Conservation (phyloP, 768 basidiomycete genomes). For the Tremella fuciformis region DNA sequence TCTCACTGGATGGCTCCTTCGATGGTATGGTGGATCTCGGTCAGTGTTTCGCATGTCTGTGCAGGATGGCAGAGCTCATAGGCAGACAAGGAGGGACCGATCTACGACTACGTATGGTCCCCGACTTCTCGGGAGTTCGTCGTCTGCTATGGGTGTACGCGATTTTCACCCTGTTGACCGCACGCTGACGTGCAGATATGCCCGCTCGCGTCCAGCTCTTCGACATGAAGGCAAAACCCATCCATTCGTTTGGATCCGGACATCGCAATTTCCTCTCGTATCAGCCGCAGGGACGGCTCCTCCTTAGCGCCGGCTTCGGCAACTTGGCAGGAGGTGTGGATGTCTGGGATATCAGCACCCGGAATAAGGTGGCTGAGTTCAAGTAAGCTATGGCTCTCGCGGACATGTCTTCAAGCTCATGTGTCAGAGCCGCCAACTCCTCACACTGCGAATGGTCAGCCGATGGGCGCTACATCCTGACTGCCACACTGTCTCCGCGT, state of each 20-base stretch:
- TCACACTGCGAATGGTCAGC: slow-evolving; percentile 94
- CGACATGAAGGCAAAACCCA: slow-evolving; percentile 78
- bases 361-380: slow-evolving; percentile 66
- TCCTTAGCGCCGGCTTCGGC: slow-evolving; percentile 91
- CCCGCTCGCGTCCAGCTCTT: slow-evolving; percentile 90
- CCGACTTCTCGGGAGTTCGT: slow-evolving; percentile 96
- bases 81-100: slow-evolving; percentile 91
- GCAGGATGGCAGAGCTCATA: slow-evolving; percentile 12
- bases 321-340: slow-evolving; percentile 94
- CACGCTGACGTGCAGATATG: slow-evolving; percentile 64
- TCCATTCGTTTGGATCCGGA: slow-evolving; percentile 85
- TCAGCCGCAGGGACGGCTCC: slow-evolving; percentile 84
- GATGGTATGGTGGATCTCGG: slow-evolving; percentile 72
- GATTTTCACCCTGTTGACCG: not conserved
- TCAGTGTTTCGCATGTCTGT: slow-evolving; percentile 29
- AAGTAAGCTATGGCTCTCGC: slow-evolving; percentile 26
- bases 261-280: slow-evolving; percentile 91
- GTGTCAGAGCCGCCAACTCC: slow-evolving; percentile 85
- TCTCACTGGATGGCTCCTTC: slow-evolving; percentile 88
- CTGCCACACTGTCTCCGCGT: slow-evolving; percentile 91
- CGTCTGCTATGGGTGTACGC: slow-evolving; percentile 93
- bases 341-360: slow-evolving; percentile 80
- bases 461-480: slow-evolving; percentile 86
- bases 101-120: slow-evolving; percentile 94
- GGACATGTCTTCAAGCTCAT: slow-evolving; percentile 29